These are phyloP conservation scores for Blastobotrys niveus DNA, from an alignment of 1,139 yeast species.

Conservation along the genomic window DNA sequence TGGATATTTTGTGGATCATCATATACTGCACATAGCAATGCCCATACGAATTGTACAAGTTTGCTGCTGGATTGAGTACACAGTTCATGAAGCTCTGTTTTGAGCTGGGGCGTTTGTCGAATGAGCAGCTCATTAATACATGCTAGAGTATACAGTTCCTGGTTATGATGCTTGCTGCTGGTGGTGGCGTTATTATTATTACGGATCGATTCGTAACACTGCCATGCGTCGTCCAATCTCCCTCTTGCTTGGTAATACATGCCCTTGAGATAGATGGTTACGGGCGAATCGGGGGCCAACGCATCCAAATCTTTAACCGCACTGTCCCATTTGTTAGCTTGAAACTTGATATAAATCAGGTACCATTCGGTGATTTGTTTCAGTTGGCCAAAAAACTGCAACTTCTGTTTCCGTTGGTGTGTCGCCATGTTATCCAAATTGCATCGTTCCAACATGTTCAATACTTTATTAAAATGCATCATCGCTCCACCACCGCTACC, in stretches of 20 bases:
- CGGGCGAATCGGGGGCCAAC: not conserved
- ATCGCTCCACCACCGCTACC: too few relatives aligned
- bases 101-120: not conserved
- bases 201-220: conserved; percentile 1
- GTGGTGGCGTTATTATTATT: not conserved
- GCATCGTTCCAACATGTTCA: too few relatives aligned
- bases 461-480: too few relatives aligned
- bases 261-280: conserved; percentile 1
- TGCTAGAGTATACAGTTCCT: conserved; percentile 10
- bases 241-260: conserved; percentile 9
- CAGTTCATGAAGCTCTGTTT: not conserved
- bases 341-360: not conserved
- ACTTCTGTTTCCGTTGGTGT: too few relatives aligned
- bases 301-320: not conserved
- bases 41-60: not conserved
- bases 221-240: not conserved
- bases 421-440: too few relatives aligned
- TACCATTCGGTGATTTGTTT: not conserved
- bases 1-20: too few relatives aligned
- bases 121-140: conserved; percentile 6
- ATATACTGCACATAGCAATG: not conserved
- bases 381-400: not conserved
- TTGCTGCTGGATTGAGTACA: not conserved
- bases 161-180: not conserved
- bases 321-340: conserved; percentile 3